Base-by-base conservation (phyloP, 2,329 filamentous ascomycete species). In the Penicillium carneum region DNA sequence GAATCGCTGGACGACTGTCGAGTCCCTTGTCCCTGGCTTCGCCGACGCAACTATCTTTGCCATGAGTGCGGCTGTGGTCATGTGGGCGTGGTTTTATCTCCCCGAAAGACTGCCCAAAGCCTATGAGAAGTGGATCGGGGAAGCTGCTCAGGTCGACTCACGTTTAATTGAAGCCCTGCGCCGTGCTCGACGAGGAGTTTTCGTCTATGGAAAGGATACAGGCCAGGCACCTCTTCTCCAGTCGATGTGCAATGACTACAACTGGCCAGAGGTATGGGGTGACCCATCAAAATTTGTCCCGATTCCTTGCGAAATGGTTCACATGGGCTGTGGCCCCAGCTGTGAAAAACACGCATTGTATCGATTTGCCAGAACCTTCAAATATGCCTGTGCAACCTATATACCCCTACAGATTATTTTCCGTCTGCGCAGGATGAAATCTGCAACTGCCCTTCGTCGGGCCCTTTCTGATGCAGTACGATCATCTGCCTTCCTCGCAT, bases 61-160 rank as follows among this genome's bases (percentile, higher is more conserved):
- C 46, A 76, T 84, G 36, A 93, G 90, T 20, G 88, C 86, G 41
- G 89, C 88, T 23, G 79, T 91, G 39, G 88, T 96, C 67, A 96
- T 96, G 92, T 94, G 91, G 89, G 86, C 91, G 18, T 96, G 91
- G 90, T 89, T 96, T 74, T 96, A 94, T 79, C 76, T 82, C 10
- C 91, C 92, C 0, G 82, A 86, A 38, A 84, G 86, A 20, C 83
- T 96, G 1, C 92, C 92, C 2, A 83, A 80, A 31, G 84, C 88
- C 42, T 96, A 96, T 79, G 89, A 88, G 70, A 89, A 88, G 73
- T 96, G 92, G 92, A 95, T 96, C 69, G 86, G 84, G 42, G 87
- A 88, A 23, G 90, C 89, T 3, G 92, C 92, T 3, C 84, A 88
- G 46, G 87, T 95, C 20, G 92, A 96, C 74, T 71, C 78, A 14